Percentiles rank a stretch among this genome's conserved stretches.
phyloP scores from a whole-genome alignment of 129 eudicot species.

The Artemisia argyi region DNA sequence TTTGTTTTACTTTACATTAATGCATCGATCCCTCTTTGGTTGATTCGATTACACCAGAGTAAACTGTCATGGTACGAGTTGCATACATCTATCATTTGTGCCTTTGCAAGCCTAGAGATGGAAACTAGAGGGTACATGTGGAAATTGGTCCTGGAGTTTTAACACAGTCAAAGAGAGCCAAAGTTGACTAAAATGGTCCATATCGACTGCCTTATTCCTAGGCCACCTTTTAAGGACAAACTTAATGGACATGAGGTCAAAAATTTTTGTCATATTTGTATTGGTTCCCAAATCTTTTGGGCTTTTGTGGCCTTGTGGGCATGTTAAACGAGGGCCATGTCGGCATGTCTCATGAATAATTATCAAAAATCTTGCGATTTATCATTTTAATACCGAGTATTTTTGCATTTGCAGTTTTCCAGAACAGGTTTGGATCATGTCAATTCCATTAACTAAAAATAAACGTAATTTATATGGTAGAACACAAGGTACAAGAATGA shows the following conservation, averaged over 20 bases:
- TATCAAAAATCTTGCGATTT: not conserved
- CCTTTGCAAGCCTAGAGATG: not conserved
- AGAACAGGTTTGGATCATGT: too few relatives aligned
- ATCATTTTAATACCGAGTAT: not conserved
- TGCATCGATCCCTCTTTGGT: too few relatives aligned
- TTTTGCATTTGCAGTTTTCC: not conserved
- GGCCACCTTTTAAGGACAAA: not conserved
- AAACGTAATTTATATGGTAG: too few relatives aligned
- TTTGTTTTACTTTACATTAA: too few relatives aligned
- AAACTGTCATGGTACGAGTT: too few relatives aligned
- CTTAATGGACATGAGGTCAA: not conserved
- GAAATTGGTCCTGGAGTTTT: not conserved
- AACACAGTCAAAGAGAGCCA: constrained; percentile 18
- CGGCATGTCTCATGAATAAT: not conserved
- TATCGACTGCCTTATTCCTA: constrained; percentile 20
- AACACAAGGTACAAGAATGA: too few relatives aligned
- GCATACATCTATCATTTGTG: not conserved
- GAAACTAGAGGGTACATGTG: not conserved
- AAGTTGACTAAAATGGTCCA: constrained; percentile 31
- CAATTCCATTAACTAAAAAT: not conserved
- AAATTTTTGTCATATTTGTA: not conserved
- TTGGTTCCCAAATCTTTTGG: constrained; percentile 4
- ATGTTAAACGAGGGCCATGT: constrained; percentile 13
- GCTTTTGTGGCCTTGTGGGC: not conserved
- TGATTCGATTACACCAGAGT: too few relatives aligned